Evolutionary conservation across 1,284 basidiomycete species (phyloP).

Genomic region (Caloboletus inedulis): DNA sequence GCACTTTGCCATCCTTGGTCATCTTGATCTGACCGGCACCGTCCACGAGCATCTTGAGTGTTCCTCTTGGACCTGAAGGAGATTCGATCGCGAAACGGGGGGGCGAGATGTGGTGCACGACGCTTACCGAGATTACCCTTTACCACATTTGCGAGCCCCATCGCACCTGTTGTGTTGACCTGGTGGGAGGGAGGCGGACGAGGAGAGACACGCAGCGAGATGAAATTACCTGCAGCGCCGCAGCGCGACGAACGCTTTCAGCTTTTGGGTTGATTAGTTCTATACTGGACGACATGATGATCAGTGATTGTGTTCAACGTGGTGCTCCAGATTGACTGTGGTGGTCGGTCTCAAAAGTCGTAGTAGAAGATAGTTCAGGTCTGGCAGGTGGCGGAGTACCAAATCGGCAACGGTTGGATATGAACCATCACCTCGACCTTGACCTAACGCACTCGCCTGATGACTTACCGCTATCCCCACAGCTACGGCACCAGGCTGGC

Average conservation of each 20-base stretch:
- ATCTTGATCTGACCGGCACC: constrained; percentile 99
- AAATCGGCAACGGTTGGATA: constrained; percentile 31
- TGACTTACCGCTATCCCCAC: constrained; percentile 27
- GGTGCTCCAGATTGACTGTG: constrained; percentile 20
- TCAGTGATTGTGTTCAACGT: constrained; percentile 26
- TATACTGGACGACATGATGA: constrained; percentile 73
- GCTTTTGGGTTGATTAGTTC: constrained; percentile 95
- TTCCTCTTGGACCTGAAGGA: constrained; percentile 81
- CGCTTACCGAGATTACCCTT: constrained; percentile 88
- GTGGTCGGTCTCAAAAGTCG: constrained; percentile 13
- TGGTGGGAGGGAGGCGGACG: constrained; percentile 34
- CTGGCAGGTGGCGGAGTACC: constrained; percentile 29
- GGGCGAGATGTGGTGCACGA: constrained; percentile 21
- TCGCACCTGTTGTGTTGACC: constrained; percentile 91
- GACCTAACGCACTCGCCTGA: constrained; percentile 29
- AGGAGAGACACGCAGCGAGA: constrained; percentile 18
- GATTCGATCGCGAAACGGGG: constrained; percentile 18
- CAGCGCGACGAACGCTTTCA: constrained; percentile 89
- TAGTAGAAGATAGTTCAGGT: neutral
- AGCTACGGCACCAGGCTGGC: constrained; percentile 35
- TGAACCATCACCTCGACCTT: constrained; percentile 32
- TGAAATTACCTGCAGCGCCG: constrained; percentile 83
- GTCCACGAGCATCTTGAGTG: constrained; percentile 99
- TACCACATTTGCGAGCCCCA: constrained; percentile 97
- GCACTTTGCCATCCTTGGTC: constrained; percentile 99